Conservation (phyloP, 2,329 filamentous ascomycete genomes). For the Penicillium sp. region DNA sequence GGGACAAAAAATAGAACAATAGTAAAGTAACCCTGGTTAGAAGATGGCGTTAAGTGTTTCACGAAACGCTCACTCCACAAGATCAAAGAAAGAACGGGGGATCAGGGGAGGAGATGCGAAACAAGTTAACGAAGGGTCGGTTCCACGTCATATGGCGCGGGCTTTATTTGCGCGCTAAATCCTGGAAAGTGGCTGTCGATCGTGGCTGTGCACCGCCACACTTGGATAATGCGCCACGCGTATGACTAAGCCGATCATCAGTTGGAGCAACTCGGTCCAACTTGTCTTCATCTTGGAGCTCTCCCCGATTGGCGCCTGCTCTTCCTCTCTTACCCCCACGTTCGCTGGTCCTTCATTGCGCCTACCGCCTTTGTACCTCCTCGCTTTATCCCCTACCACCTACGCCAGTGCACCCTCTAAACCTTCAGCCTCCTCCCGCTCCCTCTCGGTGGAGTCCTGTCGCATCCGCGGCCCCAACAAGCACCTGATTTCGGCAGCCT, state of each 20-base stretch:
- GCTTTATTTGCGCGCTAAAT: constrained; percentile 9
- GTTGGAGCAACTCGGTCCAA: not conserved
- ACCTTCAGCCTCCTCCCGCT: constrained; percentile 27
- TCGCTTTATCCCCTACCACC: not conserved
- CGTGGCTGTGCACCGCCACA: constrained; percentile 21
- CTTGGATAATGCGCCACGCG: constrained; percentile 8
- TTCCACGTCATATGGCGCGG: constrained; percentile 24
- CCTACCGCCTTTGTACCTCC: not conserved
- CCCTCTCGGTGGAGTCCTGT: constrained; percentile 19
- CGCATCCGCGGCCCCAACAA: constrained; percentile 22
- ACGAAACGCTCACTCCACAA: constrained; percentile 7
- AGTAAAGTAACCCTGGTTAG: not conserved
- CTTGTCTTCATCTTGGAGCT: not conserved
- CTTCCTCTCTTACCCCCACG: not conserved
- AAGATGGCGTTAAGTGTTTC: constrained; percentile 3
- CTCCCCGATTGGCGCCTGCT: constrained; percentile 4
- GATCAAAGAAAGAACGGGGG: not conserved
- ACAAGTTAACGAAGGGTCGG: not conserved
- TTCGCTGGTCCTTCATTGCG: constrained; percentile 2
- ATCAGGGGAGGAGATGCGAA: constrained; percentile 5
- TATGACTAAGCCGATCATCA: constrained; percentile 22
- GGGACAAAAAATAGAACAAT: constrained; percentile 8
- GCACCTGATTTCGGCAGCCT: constrained; percentile 21
- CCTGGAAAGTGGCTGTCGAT: constrained; percentile 15
- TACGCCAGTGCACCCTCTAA: constrained; percentile 20